Percentiles rank a stretch among this genome's conserved stretches.
Evolutionary conservation across 768 basidiomycete genomes (phyloP).

Genomic region (Russula ochroleuca): DNA sequence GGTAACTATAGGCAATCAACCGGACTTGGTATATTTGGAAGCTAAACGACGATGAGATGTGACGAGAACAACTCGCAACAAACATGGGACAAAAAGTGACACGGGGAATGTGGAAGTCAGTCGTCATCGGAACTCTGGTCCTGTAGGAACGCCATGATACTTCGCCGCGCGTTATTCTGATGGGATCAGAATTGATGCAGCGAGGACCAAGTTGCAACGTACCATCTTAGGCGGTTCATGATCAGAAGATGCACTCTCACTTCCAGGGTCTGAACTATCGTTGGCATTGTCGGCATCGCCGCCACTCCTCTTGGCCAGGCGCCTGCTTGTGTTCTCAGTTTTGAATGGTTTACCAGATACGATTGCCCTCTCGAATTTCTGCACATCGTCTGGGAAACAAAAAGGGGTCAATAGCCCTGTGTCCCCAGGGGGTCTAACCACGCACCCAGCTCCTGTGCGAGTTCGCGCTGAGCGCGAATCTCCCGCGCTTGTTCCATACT

Average conservation of each 20-base stretch:
- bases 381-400: conserved; percentile 59
- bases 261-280: conserved; percentile 35
- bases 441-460: conserved; percentile 74
- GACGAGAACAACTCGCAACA: neutral
- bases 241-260: conserved; percentile 25
- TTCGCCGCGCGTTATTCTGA: conserved; percentile 47
- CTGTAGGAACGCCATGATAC: conserved; percentile 66
- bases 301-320: conserved; percentile 23
- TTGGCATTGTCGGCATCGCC: conserved; percentile 34
- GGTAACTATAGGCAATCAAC: neutral
- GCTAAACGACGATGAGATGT: neutral
- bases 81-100: neutral
- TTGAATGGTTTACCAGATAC: conserved; percentile 36
- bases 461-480: conserved; percentile 68
- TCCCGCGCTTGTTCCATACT: conserved; percentile 77
- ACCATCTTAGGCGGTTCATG: conserved; percentile 10
- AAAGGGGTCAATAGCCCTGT: neutral
- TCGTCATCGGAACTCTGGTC: conserved; percentile 65
- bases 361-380: conserved; percentile 56
- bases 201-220: neutral
- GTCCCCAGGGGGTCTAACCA: conserved; percentile 13
- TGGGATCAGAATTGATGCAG: neutral
- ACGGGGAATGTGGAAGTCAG: conserved; percentile 29
- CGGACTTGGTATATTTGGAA: neutral
- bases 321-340: conserved; percentile 23